Evolutionary conservation across 2,329 filamentous ascomycete genomes (phyloP).

Genomic region (Botrytis galanthina): DNA sequence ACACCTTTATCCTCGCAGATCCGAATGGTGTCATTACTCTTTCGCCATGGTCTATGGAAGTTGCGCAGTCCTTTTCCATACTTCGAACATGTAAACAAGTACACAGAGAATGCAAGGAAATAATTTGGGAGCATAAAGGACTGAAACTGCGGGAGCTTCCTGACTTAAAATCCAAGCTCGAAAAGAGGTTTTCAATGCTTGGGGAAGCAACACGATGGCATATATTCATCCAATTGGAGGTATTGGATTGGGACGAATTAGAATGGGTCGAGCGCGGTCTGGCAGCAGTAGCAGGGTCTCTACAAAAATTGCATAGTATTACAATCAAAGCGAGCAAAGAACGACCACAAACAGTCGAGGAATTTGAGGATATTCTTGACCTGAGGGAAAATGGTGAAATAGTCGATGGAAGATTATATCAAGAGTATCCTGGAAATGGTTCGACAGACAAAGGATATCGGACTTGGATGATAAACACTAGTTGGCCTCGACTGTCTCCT

Average conservation of each 20-base stretch:
- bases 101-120: constrained; percentile 35
- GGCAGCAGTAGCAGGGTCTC: constrained; percentile 1
- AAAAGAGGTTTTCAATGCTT: neutral
- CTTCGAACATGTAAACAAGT: constrained; percentile 37
- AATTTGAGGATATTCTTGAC: constrained; percentile 33
- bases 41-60: constrained; percentile 33
- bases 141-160: constrained; percentile 28
- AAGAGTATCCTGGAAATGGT: constrained; percentile 18
- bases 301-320: constrained; percentile 22
- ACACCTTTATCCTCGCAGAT: constrained; percentile 31
- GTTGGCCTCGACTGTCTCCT: constrained; percentile 35
- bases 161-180: constrained; percentile 27
- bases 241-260: constrained; percentile 36
- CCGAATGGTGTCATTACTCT: constrained; percentile 29
- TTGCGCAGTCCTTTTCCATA: constrained; percentile 32
- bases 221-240: constrained; percentile 32
- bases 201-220: constrained; percentile 18
- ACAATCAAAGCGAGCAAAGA: constrained; percentile 32
- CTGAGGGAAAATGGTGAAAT: constrained; percentile 30
- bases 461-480: constrained; percentile 28
- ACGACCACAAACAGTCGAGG: constrained; percentile 30
- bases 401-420: constrained; percentile 34
- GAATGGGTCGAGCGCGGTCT: constrained; percentile 28
- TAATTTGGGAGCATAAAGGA: constrained; percentile 34
- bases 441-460: neutral